Conservation (phyloP, 768 basidiomycete species). For the Holtermanniella nyarrowii region DNA sequence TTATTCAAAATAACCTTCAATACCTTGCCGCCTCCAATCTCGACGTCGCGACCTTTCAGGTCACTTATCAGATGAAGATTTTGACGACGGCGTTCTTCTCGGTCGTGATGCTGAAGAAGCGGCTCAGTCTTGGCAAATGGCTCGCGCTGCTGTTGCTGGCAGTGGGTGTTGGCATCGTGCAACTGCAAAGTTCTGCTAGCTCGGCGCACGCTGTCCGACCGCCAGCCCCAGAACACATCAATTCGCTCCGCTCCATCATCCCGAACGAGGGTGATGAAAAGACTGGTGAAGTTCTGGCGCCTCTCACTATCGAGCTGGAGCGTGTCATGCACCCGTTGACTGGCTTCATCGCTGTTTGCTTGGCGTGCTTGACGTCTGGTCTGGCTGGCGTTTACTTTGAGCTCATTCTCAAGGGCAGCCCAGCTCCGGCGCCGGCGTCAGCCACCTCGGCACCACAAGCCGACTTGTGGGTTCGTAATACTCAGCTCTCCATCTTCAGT, state of each 20-base stretch:
- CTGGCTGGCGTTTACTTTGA: constrained; percentile 97
- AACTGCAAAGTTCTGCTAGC: constrained; percentile 64
- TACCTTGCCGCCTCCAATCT: constrained; percentile 90
- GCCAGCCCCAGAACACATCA: constrained; percentile 1
- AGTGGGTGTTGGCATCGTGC: constrained; percentile 78
- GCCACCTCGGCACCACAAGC: constrained; percentile 43
- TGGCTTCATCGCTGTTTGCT: constrained; percentile 79
- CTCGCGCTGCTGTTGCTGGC: constrained; percentile 72
- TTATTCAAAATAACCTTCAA: constrained; percentile 90
- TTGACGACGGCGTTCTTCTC: constrained; percentile 86
- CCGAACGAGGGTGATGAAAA: neutral
- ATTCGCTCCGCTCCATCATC: constrained; percentile 23
- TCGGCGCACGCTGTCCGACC: constrained; percentile 13
- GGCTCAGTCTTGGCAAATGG: constrained; percentile 69
- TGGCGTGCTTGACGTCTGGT: constrained; percentile 90
- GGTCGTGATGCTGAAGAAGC: constrained; percentile 67
- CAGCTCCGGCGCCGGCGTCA: constrained; percentile 11
- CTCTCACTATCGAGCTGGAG: constrained; percentile 21
- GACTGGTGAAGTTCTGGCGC: constrained; percentile 19
- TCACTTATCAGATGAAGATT: constrained; percentile 95
- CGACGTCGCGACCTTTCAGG: constrained; percentile 91
- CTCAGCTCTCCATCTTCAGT: constrained; percentile 89
- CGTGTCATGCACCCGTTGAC: constrained; percentile 68
- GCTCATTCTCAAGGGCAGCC: constrained; percentile 67
- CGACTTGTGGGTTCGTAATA: constrained; percentile 93